phyloP scores from a whole-genome alignment of 2,329 filamentous ascomycete species.

The Dothistroma pini region DNA sequence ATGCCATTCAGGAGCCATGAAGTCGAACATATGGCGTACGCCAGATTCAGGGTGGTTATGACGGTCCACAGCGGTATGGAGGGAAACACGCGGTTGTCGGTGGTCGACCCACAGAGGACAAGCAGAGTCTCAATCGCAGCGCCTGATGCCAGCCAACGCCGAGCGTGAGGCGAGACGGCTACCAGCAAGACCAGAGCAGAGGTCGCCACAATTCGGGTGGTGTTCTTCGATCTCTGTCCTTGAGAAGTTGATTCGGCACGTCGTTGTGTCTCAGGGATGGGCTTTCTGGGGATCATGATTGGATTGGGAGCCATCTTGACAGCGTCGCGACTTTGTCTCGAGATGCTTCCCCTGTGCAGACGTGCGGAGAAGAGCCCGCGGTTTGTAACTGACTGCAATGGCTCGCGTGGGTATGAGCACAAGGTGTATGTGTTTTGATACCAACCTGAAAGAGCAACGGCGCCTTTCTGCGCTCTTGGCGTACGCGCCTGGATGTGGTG shows the following conservation, averaged over 20 bases:
- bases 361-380: too few relatives aligned
- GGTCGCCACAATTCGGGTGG: conserved; percentile 13
- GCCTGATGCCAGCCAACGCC: conserved; percentile 29
- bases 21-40: conserved; percentile 47
- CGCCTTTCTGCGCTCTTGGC: too few relatives aligned
- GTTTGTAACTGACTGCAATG: too few relatives aligned
- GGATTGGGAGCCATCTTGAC: conserved; percentile 8
- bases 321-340: background rate
- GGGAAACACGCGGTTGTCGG: conserved; percentile 41
- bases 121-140: conserved; percentile 28
- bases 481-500: too few relatives aligned
- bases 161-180: conserved; percentile 22
- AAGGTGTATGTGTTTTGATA: too few relatives aligned
- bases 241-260: background rate
- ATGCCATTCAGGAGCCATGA: conserved; percentile 51
- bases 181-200: conserved; percentile 16
- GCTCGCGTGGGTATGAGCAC: too few relatives aligned
- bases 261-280: background rate
- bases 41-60: conserved; percentile 45
- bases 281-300: conserved; percentile 12
- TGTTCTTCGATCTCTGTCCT: background rate
- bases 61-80: conserved; percentile 47
- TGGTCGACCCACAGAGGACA: conserved; percentile 24
- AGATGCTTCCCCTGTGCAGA: background rate
- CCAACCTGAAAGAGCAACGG: too few relatives aligned